phyloP scores from a whole-genome alignment of 306 rosid genomes.

The Lagenaria siceraria region DNA sequence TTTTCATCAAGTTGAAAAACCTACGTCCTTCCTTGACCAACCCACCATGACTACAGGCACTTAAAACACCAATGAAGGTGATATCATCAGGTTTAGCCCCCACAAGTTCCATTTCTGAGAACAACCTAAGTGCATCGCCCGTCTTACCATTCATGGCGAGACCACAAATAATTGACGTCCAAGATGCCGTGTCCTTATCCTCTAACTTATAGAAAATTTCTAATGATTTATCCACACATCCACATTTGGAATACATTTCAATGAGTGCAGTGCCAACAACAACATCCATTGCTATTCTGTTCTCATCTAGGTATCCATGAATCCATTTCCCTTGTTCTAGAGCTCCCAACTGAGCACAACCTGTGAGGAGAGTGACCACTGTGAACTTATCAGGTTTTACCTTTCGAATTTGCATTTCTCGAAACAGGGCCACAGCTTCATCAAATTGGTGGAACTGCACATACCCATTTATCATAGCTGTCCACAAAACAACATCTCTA shows the following conservation, averaged over 20 bases:
- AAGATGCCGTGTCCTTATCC: conserved; percentile 49
- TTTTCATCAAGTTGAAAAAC: conserved; percentile 38
- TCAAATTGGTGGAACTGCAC: conserved; percentile 49
- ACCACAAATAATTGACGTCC: conserved; percentile 68
- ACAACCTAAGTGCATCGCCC: conserved; percentile 45
- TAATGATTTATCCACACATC: conserved; percentile 42
- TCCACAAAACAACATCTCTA: conserved; percentile 65
- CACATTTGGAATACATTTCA: conserved; percentile 73
- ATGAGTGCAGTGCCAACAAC: conserved; percentile 60
- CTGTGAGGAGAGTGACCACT: background rate
- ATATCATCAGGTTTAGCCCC: conserved; percentile 55
- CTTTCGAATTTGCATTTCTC: conserved; percentile 42
- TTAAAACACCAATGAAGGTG: conserved; percentile 45
- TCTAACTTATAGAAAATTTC: conserved; percentile 38
- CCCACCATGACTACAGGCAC: conserved; percentile 63
- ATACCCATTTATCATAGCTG: conserved; percentile 62
- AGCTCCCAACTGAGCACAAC: background rate
- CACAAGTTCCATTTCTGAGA: conserved; percentile 38
- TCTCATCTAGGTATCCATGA: conserved; percentile 8
- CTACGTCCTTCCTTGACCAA: conserved; percentile 50
- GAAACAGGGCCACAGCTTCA: conserved; percentile 45
- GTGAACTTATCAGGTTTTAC: conserved; percentile 48
- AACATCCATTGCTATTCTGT: conserved; percentile 33
- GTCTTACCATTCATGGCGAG: conserved; percentile 59
- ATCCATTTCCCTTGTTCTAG: background rate